Evolutionary conservation across 345 rosid genomes (phyloP).

Genomic region (Microcos paniculata): DNA sequence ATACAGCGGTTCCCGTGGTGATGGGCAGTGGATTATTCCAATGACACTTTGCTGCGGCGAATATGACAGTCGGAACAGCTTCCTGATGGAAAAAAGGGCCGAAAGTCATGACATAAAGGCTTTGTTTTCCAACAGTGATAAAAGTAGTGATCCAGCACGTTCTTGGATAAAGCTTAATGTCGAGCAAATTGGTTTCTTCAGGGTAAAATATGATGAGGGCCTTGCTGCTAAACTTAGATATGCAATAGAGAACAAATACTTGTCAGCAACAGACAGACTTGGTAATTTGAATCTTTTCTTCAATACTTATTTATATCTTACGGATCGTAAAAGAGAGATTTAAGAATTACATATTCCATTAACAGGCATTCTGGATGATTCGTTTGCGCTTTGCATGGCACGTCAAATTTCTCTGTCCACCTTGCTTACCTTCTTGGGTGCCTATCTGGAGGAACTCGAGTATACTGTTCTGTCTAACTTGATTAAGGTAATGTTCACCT

Average conservation of each 20-base stretch:
- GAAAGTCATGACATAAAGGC: constrained; percentile 47
- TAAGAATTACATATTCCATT: constrained; percentile 18
- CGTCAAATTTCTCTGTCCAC: constrained; percentile 71
- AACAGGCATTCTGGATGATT: constrained; percentile 88
- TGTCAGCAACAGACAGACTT: constrained; percentile 70
- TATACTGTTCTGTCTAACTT: constrained; percentile 82
- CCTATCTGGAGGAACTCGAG: constrained; percentile 75
- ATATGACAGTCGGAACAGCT: constrained; percentile 57
- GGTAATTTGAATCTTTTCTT: constrained; percentile 39
- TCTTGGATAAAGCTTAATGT: constrained; percentile 84
- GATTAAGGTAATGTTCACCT: constrained; percentile 51
- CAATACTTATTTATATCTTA: neutral
- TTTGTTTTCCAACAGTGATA: neutral
- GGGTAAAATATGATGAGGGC: constrained; percentile 82
- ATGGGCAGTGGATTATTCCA: constrained; percentile 94
- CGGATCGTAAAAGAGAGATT: constrained; percentile 5
- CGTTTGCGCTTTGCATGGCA: constrained; percentile 93
- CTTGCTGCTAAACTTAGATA: constrained; percentile 69
- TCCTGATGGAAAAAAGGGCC: constrained; percentile 64
- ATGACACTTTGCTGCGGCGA: constrained; percentile 73
- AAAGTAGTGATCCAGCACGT: constrained; percentile 14
- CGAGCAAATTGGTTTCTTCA: constrained; percentile 80
- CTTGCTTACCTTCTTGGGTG: constrained; percentile 72
- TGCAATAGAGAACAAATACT: constrained; percentile 67
- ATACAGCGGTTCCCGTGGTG: constrained; percentile 70